These are phyloP conservation scores for Puccinia polysora DNA, from an alignment of 1,284 basidiomycete genomes.

Conservation along the genomic window DNA sequence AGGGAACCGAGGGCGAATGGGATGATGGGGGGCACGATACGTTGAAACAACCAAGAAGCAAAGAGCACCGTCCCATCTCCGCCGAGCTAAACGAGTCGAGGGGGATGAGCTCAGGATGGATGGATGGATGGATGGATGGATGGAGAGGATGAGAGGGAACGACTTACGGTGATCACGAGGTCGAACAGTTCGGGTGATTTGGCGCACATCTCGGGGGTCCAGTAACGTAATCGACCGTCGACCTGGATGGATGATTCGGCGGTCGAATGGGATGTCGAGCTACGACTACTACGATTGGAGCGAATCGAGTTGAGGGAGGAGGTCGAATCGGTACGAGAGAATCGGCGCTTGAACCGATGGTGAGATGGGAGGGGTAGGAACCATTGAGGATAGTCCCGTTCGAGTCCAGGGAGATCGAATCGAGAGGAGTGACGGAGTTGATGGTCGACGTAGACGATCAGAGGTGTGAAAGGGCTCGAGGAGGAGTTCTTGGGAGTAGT, in stretches of 20 bases:
- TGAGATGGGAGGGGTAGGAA: constrained; percentile 63
- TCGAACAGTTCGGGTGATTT: constrained; percentile 89
- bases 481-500: neutral
- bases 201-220: constrained; percentile 95
- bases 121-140: neutral
- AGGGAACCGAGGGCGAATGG: constrained; percentile 97
- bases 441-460: constrained; percentile 72
- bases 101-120: neutral
- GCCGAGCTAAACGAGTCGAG: constrained; percentile 56
- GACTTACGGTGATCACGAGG: constrained; percentile 82
- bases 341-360: constrained; percentile 20
- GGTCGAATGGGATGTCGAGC: neutral
- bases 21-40: constrained; percentile 92
- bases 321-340: constrained; percentile 32
- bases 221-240: constrained; percentile 90
- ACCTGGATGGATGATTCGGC: constrained; percentile 60
- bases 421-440: constrained; percentile 86
- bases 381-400: constrained; percentile 78
- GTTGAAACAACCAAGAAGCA: constrained; percentile 98
- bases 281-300: constrained; percentile 29
- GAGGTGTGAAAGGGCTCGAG: constrained; percentile 4
- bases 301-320: constrained; percentile 9
- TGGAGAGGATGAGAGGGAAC: neutral
- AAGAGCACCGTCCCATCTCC: constrained; percentile 98
- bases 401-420: constrained; percentile 86